Base-by-base conservation (phyloP, 208 protist species). In the Porcisia hertigi region DNA sequence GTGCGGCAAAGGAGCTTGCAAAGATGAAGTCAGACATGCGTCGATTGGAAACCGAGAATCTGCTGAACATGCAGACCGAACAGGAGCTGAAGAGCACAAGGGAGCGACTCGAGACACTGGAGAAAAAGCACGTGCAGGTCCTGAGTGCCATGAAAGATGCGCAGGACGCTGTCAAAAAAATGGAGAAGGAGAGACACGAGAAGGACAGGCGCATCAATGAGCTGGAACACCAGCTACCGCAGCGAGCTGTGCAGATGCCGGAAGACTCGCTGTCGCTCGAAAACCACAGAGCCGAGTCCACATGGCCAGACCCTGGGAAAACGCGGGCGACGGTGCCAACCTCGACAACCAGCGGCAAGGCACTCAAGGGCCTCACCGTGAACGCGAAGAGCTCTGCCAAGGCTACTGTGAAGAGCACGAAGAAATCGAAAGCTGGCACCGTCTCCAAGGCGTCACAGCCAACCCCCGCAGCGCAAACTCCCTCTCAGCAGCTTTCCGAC, bases 1-100 rank as follows among this genome's bases (percentile, higher is more conserved):
- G 69, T 25, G 67, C 67, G 49, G 76, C 80, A 23, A 88, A 88
- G 63, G 84, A 88, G 63, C 55, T 85, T 66, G 73, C 77, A 1
- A 84, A 84, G 58, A 63, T 81, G 3, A 83, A 79, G 25, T 75
- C 74, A 20, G 79, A 90, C 2, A 55, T 87, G 16, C 75, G 72
- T 2, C 80, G 75, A 5, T 66, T 87, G 45, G 77, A 86, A 69
- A 75, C 76, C 14, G 83, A 83, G 52, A 83, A 86, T 36, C 41
- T 82, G 69, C 72, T 83, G 54, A 65, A 86, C 43, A 11, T 79
- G 45, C 79, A 85, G 39, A 79, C 69, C 20, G 73, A 86, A 57
- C 30, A 84, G 63, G 80, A 85, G 66, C 67, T 86, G 11, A 77
- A 77, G 39, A 73, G 58, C 59, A 63, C 80, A 25, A 47, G 59